A percentile compares a stretch with the other conserved stretches of the same genome.
Evolutionary conservation across 352 stramenopile species (phyloP).

Genomic region (Phytophthora cactorum): DNA sequence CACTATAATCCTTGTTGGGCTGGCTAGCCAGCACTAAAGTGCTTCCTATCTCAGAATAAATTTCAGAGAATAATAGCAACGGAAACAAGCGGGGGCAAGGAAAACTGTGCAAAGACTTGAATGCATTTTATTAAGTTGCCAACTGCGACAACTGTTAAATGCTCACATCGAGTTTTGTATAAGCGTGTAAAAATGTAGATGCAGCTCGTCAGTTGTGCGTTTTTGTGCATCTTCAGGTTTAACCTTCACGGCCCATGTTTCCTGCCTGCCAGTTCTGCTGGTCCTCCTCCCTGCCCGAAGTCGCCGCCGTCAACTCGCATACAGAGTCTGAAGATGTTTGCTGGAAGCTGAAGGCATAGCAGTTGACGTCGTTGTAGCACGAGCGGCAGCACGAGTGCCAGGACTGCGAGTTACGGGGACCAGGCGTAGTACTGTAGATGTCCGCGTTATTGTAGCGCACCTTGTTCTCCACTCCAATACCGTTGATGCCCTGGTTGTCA

Average conservation of each 20-base stretch:
- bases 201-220: background rate
- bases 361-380: background rate
- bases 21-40: too few relatives aligned
- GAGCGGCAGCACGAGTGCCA: constrained; percentile 7
- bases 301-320: background rate
- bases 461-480: constrained; percentile 7
- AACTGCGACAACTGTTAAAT: background rate
- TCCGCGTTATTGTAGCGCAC: constrained; percentile 6
- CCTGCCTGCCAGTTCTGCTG: constrained; percentile 8
- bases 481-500: constrained; percentile 10
- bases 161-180: background rate
- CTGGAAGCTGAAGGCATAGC: constrained; percentile 7
- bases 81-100: too few relatives aligned
- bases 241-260: background rate
- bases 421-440: background rate
- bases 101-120: background rate
- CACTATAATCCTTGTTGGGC: too few relatives aligned
- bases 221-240: background rate
- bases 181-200: background rate
- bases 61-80: too few relatives aligned
- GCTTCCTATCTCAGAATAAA: too few relatives aligned
- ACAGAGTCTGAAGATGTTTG: background rate
- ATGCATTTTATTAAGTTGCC: background rate
- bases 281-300: background rate
- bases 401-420: background rate